Evolutionary conservation across 2,329 filamentous ascomycete species (phyloP).

Genomic region (Hypomyces rosellus): DNA sequence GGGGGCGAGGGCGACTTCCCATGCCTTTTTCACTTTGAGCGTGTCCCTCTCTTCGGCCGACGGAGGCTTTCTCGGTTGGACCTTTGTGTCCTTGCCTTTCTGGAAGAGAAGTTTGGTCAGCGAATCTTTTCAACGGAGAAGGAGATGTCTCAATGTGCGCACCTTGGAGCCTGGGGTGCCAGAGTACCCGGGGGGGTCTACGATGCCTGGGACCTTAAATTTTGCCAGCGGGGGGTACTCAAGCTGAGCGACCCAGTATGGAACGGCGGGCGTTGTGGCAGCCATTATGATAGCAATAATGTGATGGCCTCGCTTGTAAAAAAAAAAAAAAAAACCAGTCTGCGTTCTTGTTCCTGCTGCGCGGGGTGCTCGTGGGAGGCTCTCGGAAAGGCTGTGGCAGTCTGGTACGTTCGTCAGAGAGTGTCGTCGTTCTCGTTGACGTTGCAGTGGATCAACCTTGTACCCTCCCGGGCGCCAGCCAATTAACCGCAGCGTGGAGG

Average conservation of each 20-base stretch:
- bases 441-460: background rate
- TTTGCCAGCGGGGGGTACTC: slow-evolving; percentile 61
- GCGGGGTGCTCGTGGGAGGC: too few relatives aligned
- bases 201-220: slow-evolving; percentile 60
- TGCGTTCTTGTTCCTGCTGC: too few relatives aligned
- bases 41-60: slow-evolving; percentile 85
- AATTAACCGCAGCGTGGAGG: background rate
- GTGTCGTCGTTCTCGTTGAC: background rate
- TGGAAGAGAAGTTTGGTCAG: slow-evolving; percentile 16
- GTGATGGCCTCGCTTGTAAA: too few relatives aligned
- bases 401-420: background rate
- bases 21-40: slow-evolving; percentile 96
- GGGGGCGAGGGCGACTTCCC: slow-evolving; percentile 91
- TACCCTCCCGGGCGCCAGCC: background rate
- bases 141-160: slow-evolving; percentile 13
- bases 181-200: slow-evolving; percentile 82
- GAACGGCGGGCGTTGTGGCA: slow-evolving; percentile 32
- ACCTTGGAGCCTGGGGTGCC: slow-evolving; percentile 56
- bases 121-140: background rate
- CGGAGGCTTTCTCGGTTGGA: slow-evolving; percentile 55
- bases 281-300: slow-evolving; percentile 1
- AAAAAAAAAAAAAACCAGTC: too few relatives aligned
- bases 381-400: background rate
- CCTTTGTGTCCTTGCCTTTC: slow-evolving; percentile 47
- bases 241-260: slow-evolving; percentile 79